Evolutionary conservation across 352 stramenopile genomes (phyloP), one percentile per base, ranked within the genome.

Genomic region (Sclerospora graminicola): DNA sequence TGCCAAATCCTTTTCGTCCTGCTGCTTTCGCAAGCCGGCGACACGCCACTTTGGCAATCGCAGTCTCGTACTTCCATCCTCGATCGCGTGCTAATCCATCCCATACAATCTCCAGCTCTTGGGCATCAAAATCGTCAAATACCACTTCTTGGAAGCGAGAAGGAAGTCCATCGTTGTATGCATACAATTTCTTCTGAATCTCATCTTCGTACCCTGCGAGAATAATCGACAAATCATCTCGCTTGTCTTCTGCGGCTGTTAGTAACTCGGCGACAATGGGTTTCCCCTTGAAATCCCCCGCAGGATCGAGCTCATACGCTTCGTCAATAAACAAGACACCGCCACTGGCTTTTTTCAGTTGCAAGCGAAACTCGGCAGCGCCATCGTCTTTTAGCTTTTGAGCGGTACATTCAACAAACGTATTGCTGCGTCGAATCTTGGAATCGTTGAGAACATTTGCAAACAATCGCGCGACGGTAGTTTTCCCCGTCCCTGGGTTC

Each of bases 311-410:
- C 23, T 92, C 75, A 44, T 96, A 96, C 29, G 85, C 86, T 54
- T 97, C 90, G 39, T 97, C 90, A 19, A 97, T 92, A 43, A 97
- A 96, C 9, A 97, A 54, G 10, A 95, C 79, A 23, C 87, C 89
- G 9, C 82, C 88, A 30, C 67, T 69, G 0, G 81, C 72, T 5
- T 57, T 49, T 24, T 77, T 26, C 5, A 98, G 63, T 18, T 89
- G 71, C 48, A 89, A 58, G 1, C 75, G 69, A 42, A 95, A 94
- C 20, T 86, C 69, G 6, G 67, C 54, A 5, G 63, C 37, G 1
- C 78, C 77, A 4, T 69, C 57, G 26, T 93, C 76, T 28, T 94
- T 93, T 3, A 91, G 43, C 42, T 81, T 46, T 48, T 92, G 81
- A 1, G 77, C 82, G 2, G 51, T 63, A 18, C 69, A 82, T 35